Conservation (phyloP, 2,329 filamentous ascomycete species). For the Teratosphaeria viscida region DNA sequence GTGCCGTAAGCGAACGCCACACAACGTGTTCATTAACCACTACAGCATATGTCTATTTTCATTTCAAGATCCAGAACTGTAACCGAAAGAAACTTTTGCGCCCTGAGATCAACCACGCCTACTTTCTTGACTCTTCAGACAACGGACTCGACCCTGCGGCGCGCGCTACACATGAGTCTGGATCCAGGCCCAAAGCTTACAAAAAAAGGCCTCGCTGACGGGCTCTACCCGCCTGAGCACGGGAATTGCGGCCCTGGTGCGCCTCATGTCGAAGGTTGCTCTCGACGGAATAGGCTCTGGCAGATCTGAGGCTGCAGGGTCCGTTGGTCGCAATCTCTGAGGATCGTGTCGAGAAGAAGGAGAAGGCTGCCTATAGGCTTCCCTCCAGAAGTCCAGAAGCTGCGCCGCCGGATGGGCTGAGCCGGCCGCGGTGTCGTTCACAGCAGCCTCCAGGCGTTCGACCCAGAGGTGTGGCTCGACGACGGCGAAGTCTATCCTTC, state of each 20-base stretch:
- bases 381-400: conserved; percentile 42
- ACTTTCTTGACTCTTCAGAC: not conserved
- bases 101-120: not conserved
- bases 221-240: conserved; percentile 28
- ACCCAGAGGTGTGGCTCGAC: conserved; percentile 33
- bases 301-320: not conserved
- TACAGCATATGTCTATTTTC: not conserved
- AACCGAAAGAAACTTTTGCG: not conserved
- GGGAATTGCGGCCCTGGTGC: conserved; percentile 26
- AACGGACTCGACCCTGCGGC: not conserved
- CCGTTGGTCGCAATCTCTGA: not conserved
- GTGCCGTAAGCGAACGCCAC: not conserved
- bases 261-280: conserved; percentile 25
- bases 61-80: not conserved
- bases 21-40: not conserved
- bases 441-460: conserved; percentile 18
- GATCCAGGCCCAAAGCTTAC: conserved; percentile 35
- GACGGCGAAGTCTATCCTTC: conserved; percentile 29
- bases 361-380: conserved; percentile 24
- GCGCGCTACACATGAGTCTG: conserved; percentile 14
- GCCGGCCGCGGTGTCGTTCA: conserved; percentile 8
- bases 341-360: not conserved
- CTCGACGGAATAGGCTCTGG: not conserved
- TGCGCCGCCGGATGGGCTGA: conserved; percentile 36
- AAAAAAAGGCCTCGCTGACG: conserved; percentile 34